These are phyloP conservation scores for Porcisia hertigi DNA, from an alignment of 208 protist species.

Conservation along the genomic window DNA sequence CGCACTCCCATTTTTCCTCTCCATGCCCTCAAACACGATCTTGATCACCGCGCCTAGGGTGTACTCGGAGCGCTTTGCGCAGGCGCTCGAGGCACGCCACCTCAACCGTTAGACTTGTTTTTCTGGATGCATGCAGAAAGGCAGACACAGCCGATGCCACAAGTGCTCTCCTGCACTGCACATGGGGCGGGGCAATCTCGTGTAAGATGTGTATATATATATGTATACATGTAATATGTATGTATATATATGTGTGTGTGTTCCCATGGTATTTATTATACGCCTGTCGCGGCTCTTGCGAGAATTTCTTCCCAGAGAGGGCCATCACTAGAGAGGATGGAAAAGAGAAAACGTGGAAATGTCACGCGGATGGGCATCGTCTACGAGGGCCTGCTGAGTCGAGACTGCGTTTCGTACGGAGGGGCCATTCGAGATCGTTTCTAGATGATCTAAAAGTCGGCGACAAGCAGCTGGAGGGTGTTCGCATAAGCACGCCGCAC, in stretches of 20 bases:
- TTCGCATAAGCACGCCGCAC: background rate
- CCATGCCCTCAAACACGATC: background rate
- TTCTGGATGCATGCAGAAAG: background rate
- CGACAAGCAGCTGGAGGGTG: background rate
- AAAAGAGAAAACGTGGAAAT: background rate
- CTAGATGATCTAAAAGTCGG: background rate
- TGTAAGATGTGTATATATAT: too few species aligned
- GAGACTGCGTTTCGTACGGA: background rate
- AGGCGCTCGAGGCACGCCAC: slow-evolving; percentile 2
- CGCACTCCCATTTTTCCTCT: background rate
- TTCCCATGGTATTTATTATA: background rate
- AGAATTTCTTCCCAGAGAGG: background rate
- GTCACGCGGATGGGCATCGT: background rate
- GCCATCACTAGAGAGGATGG: too few species aligned
- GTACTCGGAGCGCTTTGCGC: slow-evolving; percentile 22
- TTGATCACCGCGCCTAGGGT: slow-evolving; percentile 17
- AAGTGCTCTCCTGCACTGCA: background rate
- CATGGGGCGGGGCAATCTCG: background rate
- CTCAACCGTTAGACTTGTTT: background rate
- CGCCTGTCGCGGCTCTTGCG: background rate
- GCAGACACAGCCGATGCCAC: background rate
- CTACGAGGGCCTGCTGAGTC: background rate
- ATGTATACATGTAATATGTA: too few species aligned
- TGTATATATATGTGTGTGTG: too few species aligned
- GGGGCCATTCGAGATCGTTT: background rate